A percentile compares a stretch with the other conserved stretches of the same genome.
phyloP scores from a whole-genome alignment of 2,329 filamentous ascomycete species.

The Aspergillus quadrilineatus region DNA sequence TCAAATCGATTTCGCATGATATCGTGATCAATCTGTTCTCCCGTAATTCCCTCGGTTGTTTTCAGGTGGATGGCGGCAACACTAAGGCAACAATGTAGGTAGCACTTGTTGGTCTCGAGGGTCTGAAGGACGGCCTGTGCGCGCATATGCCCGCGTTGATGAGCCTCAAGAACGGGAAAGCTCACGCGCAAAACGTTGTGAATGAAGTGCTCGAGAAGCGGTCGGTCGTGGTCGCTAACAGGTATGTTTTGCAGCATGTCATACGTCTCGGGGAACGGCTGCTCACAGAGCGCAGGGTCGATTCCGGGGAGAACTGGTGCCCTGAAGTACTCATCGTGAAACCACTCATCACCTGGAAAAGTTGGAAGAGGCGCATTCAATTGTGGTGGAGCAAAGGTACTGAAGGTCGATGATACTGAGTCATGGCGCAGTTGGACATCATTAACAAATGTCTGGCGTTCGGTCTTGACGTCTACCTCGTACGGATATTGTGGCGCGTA shows the following conservation, averaged over 20 bases:
- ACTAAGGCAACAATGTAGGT: conserved; percentile 93
- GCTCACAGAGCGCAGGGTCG: conserved; percentile 24
- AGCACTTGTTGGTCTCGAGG: conserved; percentile 86
- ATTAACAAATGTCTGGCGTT: conserved; percentile 89
- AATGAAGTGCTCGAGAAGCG: conserved; percentile 86
- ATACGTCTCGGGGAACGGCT: conserved; percentile 42
- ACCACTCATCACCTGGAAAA: conserved; percentile 66
- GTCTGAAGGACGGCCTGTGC: conserved; percentile 83
- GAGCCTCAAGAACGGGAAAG: conserved; percentile 88
- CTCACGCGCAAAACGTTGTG: conserved; percentile 82
- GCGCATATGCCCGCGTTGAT: conserved; percentile 78
- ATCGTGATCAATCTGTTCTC: conserved; percentile 78
- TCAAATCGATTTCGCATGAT: conserved; percentile 91
- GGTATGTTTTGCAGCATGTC: conserved; percentile 70
- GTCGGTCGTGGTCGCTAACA: conserved; percentile 83
- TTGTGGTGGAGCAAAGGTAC: conserved; percentile 79
- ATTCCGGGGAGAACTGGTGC: conserved; percentile 34
- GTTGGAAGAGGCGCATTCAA: conserved; percentile 65
- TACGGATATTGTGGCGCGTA: conserved; percentile 69
- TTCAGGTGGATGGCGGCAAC: conserved; percentile 92
- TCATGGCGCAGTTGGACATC: conserved; percentile 82
- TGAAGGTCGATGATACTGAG: conserved; percentile 88
- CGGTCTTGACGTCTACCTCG: conserved; percentile 94
- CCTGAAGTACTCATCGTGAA: conserved; percentile 69
- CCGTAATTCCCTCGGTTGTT: conserved; percentile 64